Evolutionary conservation across 441 rosid genomes (phyloP), one percentile per base, ranked within the genome.

Genomic region (Bocquillonia castaneifolia): DNA sequence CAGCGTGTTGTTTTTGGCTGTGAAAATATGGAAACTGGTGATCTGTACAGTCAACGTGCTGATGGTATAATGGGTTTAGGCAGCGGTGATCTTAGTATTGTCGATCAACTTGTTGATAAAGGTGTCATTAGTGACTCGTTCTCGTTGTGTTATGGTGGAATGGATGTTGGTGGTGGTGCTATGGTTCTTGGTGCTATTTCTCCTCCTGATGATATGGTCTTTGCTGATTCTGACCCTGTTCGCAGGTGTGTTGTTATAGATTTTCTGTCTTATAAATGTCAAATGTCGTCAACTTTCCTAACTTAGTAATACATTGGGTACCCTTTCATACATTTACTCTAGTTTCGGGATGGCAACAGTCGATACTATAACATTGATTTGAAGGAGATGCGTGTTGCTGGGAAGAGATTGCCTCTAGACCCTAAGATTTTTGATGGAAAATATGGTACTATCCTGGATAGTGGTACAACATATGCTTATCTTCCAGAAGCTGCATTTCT

Each of bases 51-150:
- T 65, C 97, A 93, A 66, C 92, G 82, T 50, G 97, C 97, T 63
- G 97, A 93, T 78, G 96, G 99, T 7, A 93, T 93, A 70, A 91
- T 93, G 74, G 99, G 99, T 68, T 72, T 93, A 76, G 97, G 97
- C 18, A 86, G 84, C 50, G 99, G 97, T 3, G 95, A 88, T 77
- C 85, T 88, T 28, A 91, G 97, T 64, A 76, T 93, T 73, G 82
- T 91, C 52, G 97, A 91, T 71, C 99, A 93, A 63, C 92, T 93
- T 64, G 95, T 90, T 48, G 90, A 83, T 40, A 88, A 88, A 73
- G 83, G 86, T 39, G 87, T 80, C 29, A 93, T 93, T 55, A 81
- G 82, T 76, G 90, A 93, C 74, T 91, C 96, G 3, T 93, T 91
- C 72, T 84, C 96, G 5, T 81, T 93, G 66, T 93, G 97, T 78